Evolutionary conservation across 2,329 filamentous ascomycete genomes (phyloP), one percentile per base, ranked within the genome.

Genomic region (Coleophoma crateriformis): DNA sequence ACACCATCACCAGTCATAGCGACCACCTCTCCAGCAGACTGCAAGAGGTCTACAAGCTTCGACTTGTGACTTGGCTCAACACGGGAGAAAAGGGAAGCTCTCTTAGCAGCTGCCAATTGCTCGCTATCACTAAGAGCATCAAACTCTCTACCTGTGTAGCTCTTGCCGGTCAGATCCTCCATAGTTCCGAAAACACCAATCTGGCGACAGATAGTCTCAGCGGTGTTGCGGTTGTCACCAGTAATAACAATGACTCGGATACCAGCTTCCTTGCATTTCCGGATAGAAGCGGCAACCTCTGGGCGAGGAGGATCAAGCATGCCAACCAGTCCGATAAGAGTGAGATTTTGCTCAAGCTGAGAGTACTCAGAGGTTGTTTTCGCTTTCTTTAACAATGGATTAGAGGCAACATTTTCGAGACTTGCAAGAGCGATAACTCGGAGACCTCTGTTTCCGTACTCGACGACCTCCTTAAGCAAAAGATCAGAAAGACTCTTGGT

Each of bases 1-100:
- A 99, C 94, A 70, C 94, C 94, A 64, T 99, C 94, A 64, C 94
- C 94, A 59, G 94, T 99, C 94, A 99, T 99, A 58, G 94, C 94
- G 55, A 99, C 95, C 40, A 99, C 94, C 67, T 99, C 90, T 53
- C 89, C 89, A 46, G 88, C 77, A 51, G 88, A 90, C 68, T 99
- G 95, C 42, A 99, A 86, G 41, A 99, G 84, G 67, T 99, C 94
- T 44, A 99, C 92, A 42, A 99, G 82, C 71, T 90, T 94, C n/a
- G 88, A 95, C 79, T 99, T 99, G 79, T 99, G 94, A 45, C 79
- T 83, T 46, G 94, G 94, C 69, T 99, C 94, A 20, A 95, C 95
- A 55, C 94, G 88, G 34, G 94, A 99, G 75, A 99, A 99, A 33
- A 99, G 77, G 45, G 87, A 95, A 2, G 92, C 94, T 40, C 75